phyloP scores from a whole-genome alignment of 2,329 filamentous ascomycete genomes.

The Xylaria sp. region DNA sequence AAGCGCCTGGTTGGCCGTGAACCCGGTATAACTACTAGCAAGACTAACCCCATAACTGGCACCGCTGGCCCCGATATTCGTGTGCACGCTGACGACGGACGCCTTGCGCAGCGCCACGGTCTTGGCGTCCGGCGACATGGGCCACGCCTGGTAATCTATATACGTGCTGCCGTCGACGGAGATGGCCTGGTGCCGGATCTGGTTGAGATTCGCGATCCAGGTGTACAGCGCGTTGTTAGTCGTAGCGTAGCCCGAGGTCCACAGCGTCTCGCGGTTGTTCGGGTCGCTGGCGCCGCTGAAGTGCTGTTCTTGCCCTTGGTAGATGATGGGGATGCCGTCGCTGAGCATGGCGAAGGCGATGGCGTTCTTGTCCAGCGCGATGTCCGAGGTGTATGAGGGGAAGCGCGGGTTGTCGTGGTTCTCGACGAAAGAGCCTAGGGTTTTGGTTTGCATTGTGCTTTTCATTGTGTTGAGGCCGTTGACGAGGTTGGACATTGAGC shows the following conservation, averaged over 20 bases:
- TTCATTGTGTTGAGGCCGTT: constrained; percentile 47
- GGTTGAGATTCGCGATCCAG: constrained; percentile 60
- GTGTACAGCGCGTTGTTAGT: constrained; percentile 55
- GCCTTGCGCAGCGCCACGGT: constrained; percentile 61
- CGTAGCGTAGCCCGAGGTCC: constrained; percentile 60
- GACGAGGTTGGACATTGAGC: constrained; percentile 52
- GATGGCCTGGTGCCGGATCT: constrained; percentile 58
- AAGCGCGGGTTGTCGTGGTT: constrained; percentile 63
- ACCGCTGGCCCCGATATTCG: constrained; percentile 54
- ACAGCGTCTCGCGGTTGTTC: constrained; percentile 61
- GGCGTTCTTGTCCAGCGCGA: constrained; percentile 62
- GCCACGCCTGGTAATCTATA: constrained; percentile 53
- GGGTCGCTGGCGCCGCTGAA: constrained; percentile 57
- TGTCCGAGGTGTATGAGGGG: constrained; percentile 58
- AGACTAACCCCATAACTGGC: constrained; percentile 50
- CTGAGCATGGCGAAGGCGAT: constrained; percentile 65
- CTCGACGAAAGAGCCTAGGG: constrained; percentile 59
- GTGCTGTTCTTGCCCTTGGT: constrained; percentile 69
- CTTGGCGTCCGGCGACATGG: constrained; percentile 54
- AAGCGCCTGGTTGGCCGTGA: constrained; percentile 49
- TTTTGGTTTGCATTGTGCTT: constrained; percentile 41
- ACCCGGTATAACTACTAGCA: constrained; percentile 53
- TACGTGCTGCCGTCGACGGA: constrained; percentile 53
- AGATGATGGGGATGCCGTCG: constrained; percentile 69
- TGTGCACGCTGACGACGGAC: constrained; percentile 54